Conservation (phyloP, 2,329 filamentous ascomycete species). For the Phyllosticta capitalensis region DNA sequence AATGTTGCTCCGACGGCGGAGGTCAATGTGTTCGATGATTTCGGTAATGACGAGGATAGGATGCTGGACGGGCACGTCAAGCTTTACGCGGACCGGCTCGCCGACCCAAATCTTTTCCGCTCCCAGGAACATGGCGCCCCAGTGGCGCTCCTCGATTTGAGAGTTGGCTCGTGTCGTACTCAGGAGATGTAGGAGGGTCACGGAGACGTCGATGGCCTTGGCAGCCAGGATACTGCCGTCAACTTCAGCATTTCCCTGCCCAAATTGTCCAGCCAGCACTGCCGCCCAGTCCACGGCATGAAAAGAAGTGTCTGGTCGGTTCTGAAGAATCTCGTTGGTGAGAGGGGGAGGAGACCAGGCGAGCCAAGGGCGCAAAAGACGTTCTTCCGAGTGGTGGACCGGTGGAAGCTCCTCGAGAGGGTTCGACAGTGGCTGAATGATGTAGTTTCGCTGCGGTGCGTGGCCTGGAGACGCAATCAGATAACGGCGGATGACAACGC, state of each 20-base stretch:
- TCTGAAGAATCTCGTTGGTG: slow-evolving; percentile 36
- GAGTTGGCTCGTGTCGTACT: slow-evolving; percentile 28
- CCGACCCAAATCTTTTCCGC: slow-evolving; percentile 52
- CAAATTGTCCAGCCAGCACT: slow-evolving; percentile 30
- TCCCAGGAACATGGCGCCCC: slow-evolving; percentile 47
- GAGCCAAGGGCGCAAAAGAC: slow-evolving; percentile 45
- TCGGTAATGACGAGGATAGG: slow-evolving; percentile 38
- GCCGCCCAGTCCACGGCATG: slow-evolving; percentile 43
- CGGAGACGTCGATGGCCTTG: slow-evolving; percentile 45
- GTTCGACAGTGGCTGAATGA: slow-evolving; percentile 42
- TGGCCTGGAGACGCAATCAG: slow-evolving; percentile 23
- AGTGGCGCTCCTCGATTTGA: slow-evolving; percentile 36
- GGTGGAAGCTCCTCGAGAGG: slow-evolving; percentile 30
- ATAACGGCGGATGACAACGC: slow-evolving; percentile 41
- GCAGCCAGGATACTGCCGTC: slow-evolving; percentile 50
- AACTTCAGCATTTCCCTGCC: slow-evolving; percentile 42
- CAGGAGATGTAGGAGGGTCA: slow-evolving; percentile 44
- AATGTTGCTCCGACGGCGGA: slow-evolving; percentile 12
- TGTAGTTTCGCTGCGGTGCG: slow-evolving; percentile 25
- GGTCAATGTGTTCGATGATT: slow-evolving; percentile 31
- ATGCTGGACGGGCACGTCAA: slow-evolving; percentile 30
- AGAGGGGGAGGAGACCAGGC: slow-evolving; percentile 48
- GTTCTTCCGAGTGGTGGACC: slow-evolving; percentile 36
- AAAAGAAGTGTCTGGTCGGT: slow-evolving; percentile 32
- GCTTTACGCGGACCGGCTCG: slow-evolving; percentile 46